Conservation (phyloP, 2,329 filamentous ascomycete species). For the Neonectria punicea region DNA sequence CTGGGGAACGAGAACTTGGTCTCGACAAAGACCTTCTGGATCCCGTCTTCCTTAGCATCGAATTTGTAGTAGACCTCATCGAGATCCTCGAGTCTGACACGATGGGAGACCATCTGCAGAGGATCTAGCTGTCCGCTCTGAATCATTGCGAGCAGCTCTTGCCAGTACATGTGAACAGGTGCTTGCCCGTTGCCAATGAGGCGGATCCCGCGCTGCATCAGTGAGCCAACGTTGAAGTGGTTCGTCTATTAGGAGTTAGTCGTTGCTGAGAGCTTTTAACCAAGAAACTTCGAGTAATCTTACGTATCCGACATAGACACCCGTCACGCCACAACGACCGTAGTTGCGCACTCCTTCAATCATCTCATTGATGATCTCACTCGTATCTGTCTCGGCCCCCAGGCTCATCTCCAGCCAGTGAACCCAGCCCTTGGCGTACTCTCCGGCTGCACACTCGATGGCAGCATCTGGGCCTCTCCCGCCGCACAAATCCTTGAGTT, state of each 20-base stretch:
- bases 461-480: constrained; percentile 79
- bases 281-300: constrained; percentile 38
- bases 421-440: constrained; percentile 70
- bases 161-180: constrained; percentile 87
- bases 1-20: constrained; percentile 65
- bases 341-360: constrained; percentile 77
- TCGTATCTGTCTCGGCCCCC: constrained; percentile 86
- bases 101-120: constrained; percentile 83
- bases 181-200: constrained; percentile 75
- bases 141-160: constrained; percentile 76
- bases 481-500: constrained; percentile 77
- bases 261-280: not conserved
- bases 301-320: constrained; percentile 71
- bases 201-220: constrained; percentile 89
- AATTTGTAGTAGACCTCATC: constrained; percentile 74
- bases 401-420: constrained; percentile 67
- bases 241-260: constrained; percentile 39
- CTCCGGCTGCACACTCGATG: constrained; percentile 73
- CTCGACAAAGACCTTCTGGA: constrained; percentile 83
- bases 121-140: constrained; percentile 77
- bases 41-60: constrained; percentile 69
- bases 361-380: constrained; percentile 84
- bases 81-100: constrained; percentile 78
- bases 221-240: constrained; percentile 78
- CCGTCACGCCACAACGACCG: constrained; percentile 81